These are phyloP conservation scores for Aristolochia fimbriata DNA, from an alignment of 164 flowering plant species.

Conservation along the genomic window DNA sequence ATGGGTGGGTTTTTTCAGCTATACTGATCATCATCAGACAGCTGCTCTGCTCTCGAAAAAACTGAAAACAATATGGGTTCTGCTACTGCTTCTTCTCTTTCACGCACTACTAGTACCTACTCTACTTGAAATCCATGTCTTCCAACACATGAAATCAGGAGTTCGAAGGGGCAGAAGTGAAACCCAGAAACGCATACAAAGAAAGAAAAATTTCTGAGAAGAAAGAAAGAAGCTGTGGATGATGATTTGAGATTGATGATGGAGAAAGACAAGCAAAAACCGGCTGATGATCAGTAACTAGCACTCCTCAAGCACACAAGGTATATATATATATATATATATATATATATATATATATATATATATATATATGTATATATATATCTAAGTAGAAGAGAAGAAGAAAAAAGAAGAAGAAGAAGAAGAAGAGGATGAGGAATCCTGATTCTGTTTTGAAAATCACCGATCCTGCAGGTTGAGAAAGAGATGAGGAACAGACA, in stretches of 20 bases:
- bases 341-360: too few species aligned
- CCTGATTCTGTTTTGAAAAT: background rate
- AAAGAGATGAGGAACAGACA: too few species aligned
- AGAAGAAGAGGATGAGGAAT: background rate
- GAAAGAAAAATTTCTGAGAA: background rate
- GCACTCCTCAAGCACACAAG: too few species aligned
- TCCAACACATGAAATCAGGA: constrained; percentile 1
- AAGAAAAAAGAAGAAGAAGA: background rate
- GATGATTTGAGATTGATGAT: background rate
- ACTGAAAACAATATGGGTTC: background rate
- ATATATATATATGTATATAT: too few species aligned
- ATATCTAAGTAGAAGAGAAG: background rate
- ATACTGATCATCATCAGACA: too few species aligned
- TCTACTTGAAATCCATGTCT: constrained; percentile 7
- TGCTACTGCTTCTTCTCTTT: background rate
- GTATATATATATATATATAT: too few species aligned
- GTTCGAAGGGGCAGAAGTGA: background rate
- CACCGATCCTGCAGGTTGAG: background rate
- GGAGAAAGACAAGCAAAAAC: background rate
- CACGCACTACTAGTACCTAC: too few species aligned
- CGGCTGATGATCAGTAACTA: too few species aligned
- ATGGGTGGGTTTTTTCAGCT: background rate
- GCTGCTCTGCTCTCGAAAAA: background rate
- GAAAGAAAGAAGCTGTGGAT: background rate
- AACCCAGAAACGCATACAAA: background rate